phyloP scores from a whole-genome alignment of 495 filamentous ascomycete genomes.

The Hypomontagnella monticulosa region DNA sequence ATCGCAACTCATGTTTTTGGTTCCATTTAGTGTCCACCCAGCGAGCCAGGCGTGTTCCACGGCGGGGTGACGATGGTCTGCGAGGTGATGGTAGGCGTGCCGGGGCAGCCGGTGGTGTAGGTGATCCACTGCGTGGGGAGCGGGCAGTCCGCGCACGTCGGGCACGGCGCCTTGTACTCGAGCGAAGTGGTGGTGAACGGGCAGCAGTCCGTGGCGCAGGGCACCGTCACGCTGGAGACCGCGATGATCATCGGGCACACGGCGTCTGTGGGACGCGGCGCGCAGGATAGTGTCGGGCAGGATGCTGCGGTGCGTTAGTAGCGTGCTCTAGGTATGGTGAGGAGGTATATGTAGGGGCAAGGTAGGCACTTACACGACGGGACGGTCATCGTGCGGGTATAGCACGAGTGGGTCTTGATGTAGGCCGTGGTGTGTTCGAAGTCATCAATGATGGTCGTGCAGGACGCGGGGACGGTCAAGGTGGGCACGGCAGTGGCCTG shows the following conservation, averaged over 20 bases:
- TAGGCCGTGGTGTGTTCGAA: conserved; percentile 36
- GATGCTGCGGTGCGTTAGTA: conserved; percentile 23
- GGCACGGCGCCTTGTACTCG: conserved; percentile 42
- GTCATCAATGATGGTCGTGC: conserved; percentile 42
- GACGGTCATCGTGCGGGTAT: conserved; percentile 31
- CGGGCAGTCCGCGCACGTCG: conserved; percentile 46
- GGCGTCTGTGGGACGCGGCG: conserved; percentile 23
- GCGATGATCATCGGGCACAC: conserved; percentile 44
- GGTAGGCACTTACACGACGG: conserved; percentile 24
- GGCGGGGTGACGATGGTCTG: conserved; percentile 30
- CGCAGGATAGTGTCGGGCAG: conserved; percentile 40
- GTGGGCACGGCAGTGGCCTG: conserved; percentile 15
- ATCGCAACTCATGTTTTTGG: conserved; percentile 4
- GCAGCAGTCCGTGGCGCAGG: conserved; percentile 56
- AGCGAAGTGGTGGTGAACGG: conserved; percentile 49
- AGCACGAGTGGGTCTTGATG: conserved; percentile 39
- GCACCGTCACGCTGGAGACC: conserved; percentile 44
- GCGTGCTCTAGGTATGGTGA: background rate
- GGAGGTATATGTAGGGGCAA: background rate
- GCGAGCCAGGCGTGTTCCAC: conserved; percentile 22
- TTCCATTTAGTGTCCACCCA: too few relatives aligned
- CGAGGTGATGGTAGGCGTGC: conserved; percentile 40
- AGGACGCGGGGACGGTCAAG: conserved; percentile 33
- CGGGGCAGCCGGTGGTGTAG: conserved; percentile 50
- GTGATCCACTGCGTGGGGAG: conserved; percentile 51